Base-by-base conservation (phyloP, 805 yeast species). In the Saturnispora kantuleensis region DNA sequence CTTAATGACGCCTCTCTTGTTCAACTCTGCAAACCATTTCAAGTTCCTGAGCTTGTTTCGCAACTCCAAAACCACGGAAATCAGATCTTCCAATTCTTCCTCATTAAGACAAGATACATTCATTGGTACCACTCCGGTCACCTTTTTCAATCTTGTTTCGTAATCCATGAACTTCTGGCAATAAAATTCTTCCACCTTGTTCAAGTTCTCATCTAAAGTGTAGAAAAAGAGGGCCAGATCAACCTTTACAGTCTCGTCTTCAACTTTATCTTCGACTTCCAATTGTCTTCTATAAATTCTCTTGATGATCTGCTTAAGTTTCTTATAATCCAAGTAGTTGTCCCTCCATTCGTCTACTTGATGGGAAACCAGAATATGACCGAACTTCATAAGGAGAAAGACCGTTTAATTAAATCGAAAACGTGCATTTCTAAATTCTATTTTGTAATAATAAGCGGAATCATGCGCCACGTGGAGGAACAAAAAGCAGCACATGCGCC, bases 331-430 rank as follows among this genome's bases (percentile, higher is more conserved):
- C 71, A 90, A 75, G 57, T 90, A 90, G 55, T 73, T 74, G 47
- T 76, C 74, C 41, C 78, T 71, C 97, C 97, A 90, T 64, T 88
- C 96, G 3, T 97, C 97, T 46, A 89, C 87, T 68, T 88, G 95
- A 64, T 90, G 95, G 39, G 84, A 70, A 30, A 78, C 66, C 52
- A 85, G 70, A 28, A 86, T 82, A 62, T 84, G 85, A 26, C 90
- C 94, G 60, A 84, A 85, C 70, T 83, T 83, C 90, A 83, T 83
- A n/a, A 1, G 6, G 29, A 10, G 18, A 35, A 30, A 35, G 10
- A 5, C 11, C 9, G 21, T 9, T 10, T 7, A 15, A 6, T 18
- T 10, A 29, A 11, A 12, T 35, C 34, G 38, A 10, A 28, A 8
- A 11, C 21, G 26, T 12, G 9, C 3, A 7, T 12, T 31, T 18